Conservation (phyloP, 129 eudicot species). For the Heracleum sosnowskyi region DNA sequence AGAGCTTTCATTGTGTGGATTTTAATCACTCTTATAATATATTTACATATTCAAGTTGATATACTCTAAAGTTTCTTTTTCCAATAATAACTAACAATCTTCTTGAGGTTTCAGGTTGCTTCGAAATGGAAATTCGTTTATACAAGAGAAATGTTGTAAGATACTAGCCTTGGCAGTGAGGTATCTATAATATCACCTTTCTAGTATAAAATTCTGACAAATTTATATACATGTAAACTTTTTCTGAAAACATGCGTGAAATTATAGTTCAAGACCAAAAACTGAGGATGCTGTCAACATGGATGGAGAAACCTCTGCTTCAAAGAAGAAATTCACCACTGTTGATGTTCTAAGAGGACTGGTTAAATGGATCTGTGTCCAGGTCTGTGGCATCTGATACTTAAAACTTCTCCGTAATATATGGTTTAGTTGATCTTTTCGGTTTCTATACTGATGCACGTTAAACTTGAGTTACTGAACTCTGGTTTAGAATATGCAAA, state of each 20-base stretch:
- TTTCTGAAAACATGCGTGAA: neutral
- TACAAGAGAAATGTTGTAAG: constrained; percentile 95
- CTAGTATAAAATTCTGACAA: neutral
- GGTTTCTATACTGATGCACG: neutral
- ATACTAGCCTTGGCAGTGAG: constrained; percentile 76
- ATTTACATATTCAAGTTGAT: neutral
- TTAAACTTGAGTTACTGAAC: neutral
- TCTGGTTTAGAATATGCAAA: neutral
- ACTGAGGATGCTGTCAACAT: constrained; percentile 27
- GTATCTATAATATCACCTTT: constrained; percentile 29
- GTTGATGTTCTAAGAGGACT: constrained; percentile 73
- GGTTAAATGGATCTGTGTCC: constrained; percentile 90
- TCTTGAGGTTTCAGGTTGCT: constrained; percentile 55
- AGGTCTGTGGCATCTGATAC: constrained; percentile 42
- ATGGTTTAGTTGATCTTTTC: neutral
- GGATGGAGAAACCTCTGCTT: constrained; percentile 48
- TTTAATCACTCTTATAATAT: neutral
- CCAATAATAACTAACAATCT: neutral
- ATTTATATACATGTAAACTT: neutral
- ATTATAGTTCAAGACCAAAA: constrained; percentile 58
- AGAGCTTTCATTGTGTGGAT: neutral
- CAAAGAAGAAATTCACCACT: constrained; percentile 57
- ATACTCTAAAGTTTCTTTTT: neutral
- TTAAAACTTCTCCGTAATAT: neutral
- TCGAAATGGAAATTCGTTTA: constrained; percentile 90